A percentile compares a stretch with the other conserved stretches of the same genome.
Conservation (phyloP, 148 eudicot species). For the Nepenthes gracilis region DNA sequence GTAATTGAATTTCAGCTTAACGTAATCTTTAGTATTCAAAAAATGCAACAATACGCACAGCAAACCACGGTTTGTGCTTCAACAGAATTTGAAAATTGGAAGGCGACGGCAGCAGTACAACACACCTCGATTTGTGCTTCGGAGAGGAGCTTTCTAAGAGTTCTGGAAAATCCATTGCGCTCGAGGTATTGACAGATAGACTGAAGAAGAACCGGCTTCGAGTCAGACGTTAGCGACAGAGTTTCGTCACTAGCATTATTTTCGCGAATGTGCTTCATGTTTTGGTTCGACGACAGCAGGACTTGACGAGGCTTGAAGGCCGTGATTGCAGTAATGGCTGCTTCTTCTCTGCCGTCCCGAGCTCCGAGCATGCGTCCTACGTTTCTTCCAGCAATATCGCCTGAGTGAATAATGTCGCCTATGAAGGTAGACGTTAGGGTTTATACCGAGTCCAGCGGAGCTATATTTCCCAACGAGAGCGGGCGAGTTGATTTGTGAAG, state of each 20-base stretch:
- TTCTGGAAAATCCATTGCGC: slow-evolving; percentile 38
- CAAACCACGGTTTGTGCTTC: no score
- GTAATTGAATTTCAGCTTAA: no score
- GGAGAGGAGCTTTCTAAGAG: slow-evolving; percentile 42
- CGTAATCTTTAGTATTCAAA: no score
- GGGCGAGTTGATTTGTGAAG: no score
- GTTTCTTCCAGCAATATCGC: no score
- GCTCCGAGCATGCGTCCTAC: no score
- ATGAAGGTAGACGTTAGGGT: no score
- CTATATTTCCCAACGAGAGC: no score
- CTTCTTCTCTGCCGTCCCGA: background rate
- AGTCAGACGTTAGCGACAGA: slow-evolving; percentile 18
- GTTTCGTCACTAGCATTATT: background rate
- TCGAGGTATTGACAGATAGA: slow-evolving; percentile 45
- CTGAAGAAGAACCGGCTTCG: slow-evolving; percentile 28
- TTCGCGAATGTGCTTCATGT: slow-evolving; percentile 5
- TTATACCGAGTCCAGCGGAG: no score
- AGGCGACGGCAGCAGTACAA: background rate
- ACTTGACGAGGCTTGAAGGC: slow-evolving; percentile 55
- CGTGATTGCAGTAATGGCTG: slow-evolving; percentile 9
- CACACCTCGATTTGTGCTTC: slow-evolving; percentile 57
- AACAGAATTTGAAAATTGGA: background rate
- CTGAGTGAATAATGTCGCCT: no score
- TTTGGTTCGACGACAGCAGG: slow-evolving; percentile 16
- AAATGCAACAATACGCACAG: no score